These are phyloP conservation scores for Haematococcus sp. DNA, from an alignment of 139 green algal genomes.

Conservation along the genomic window DNA sequence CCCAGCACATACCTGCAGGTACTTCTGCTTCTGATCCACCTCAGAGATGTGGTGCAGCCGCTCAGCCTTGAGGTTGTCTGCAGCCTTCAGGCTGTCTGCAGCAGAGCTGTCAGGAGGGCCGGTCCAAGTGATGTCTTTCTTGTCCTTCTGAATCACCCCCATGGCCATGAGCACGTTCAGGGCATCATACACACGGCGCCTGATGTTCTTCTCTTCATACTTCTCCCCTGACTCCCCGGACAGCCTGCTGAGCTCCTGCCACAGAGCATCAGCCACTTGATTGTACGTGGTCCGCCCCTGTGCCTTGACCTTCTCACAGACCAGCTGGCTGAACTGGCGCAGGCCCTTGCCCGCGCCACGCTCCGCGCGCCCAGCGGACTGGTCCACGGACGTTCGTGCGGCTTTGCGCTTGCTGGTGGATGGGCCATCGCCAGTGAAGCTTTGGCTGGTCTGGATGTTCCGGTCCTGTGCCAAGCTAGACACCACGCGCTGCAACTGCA, in stretches of 20 bases:
- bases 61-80: slow-evolving; percentile 45
- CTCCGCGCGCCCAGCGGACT: too few relatives aligned
- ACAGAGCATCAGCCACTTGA: slow-evolving; percentile 94
- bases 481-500: too few relatives aligned
- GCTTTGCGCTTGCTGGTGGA: too few relatives aligned
- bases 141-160: slow-evolving; percentile 90
- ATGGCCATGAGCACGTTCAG: slow-evolving; percentile 97
- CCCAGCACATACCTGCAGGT: slow-evolving; percentile 37
- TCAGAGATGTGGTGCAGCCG: slow-evolving; percentile 19
- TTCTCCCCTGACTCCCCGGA: slow-evolving; percentile 13
- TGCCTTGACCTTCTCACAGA: slow-evolving; percentile 90
- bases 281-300: slow-evolving; percentile 91
- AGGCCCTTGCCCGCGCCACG: slow-evolving; percentile 41
- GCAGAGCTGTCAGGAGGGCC: neutral
- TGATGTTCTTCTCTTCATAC: slow-evolving; percentile 18
- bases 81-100: slow-evolving; percentile 33
- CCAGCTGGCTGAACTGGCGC: slow-evolving; percentile 54
- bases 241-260: slow-evolving; percentile 52
- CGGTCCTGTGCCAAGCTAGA: too few relatives aligned
- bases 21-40: slow-evolving; percentile 49
- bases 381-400: too few relatives aligned
- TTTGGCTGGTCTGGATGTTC: too few relatives aligned
- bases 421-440: too few relatives aligned
- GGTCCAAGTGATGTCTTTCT: slow-evolving; percentile 72
- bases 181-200: slow-evolving; percentile 93